Evolutionary conservation across 768 basidiomycete species (phyloP).

Genomic region (Chalciporus piperatus): DNA sequence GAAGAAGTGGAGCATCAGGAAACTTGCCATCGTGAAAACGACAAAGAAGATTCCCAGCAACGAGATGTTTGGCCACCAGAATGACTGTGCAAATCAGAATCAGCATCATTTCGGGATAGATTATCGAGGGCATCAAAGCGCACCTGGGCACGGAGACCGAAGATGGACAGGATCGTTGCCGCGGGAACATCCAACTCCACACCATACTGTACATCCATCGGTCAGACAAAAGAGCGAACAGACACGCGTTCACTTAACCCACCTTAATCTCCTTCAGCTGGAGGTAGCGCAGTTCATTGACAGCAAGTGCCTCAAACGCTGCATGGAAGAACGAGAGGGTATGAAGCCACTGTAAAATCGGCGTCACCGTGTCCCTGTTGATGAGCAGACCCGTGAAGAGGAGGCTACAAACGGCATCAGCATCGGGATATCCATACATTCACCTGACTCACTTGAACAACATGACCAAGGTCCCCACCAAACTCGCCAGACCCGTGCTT

Average conservation of each 20-base stretch:
- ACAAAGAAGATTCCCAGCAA: slow-evolving; percentile 85
- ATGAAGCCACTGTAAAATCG: slow-evolving; percentile 79
- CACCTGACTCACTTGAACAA: slow-evolving; percentile 77
- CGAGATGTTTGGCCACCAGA: slow-evolving; percentile 98
- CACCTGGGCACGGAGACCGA: slow-evolving; percentile 86
- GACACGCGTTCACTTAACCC: slow-evolving; percentile 17
- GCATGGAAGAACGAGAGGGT: slow-evolving; percentile 98
- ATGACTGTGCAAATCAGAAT: slow-evolving; percentile 52
- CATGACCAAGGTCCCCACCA: slow-evolving; percentile 96
- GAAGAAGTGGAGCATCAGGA: slow-evolving; percentile 77
- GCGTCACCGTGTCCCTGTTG: slow-evolving; percentile 82
- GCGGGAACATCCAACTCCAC: slow-evolving; percentile 96
- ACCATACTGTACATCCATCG: slow-evolving; percentile 67
- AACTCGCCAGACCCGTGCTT: slow-evolving; percentile 83
- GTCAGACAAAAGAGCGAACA: slow-evolving; percentile 4
- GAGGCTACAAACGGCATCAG: slow-evolving; percentile 49
- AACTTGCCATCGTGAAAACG: slow-evolving; percentile 73
- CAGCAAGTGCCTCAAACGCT: slow-evolving; percentile 95
- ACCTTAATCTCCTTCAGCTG: slow-evolving; percentile 91
- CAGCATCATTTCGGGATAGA: slow-evolving; percentile 2
- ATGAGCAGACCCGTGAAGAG: slow-evolving; percentile 95
- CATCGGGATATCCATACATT: slow-evolving; percentile 1
- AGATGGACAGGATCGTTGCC: slow-evolving; percentile 90
- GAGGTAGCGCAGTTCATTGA: slow-evolving; percentile 93
- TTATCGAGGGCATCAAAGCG: slow-evolving; percentile 9